These are phyloP conservation scores for Aureobasidium sp. DNA, from an alignment of 2,329 filamentous ascomycete genomes.

Conservation along the genomic window DNA sequence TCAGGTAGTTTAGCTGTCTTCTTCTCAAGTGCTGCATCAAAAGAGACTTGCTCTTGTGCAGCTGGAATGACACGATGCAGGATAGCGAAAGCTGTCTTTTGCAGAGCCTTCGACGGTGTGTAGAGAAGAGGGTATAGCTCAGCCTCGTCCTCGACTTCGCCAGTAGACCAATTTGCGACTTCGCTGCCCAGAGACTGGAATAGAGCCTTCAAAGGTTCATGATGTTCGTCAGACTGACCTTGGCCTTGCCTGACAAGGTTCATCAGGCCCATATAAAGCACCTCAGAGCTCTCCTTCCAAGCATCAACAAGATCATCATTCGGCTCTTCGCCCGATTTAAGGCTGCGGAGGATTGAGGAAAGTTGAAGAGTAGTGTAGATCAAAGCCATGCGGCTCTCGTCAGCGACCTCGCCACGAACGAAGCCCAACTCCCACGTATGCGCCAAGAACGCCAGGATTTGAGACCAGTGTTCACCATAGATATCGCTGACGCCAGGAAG, in stretches of 20 bases:
- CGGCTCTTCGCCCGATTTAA: conserved; percentile 52
- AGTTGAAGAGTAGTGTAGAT: conserved; percentile 69
- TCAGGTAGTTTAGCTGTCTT: conserved; percentile 67
- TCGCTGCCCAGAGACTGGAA: conserved; percentile 67
- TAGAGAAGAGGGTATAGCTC: conserved; percentile 71
- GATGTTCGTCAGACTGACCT: conserved; percentile 44
- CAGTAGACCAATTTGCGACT: conserved; percentile 55
- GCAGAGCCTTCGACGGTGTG: conserved; percentile 66
- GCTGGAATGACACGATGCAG: conserved; percentile 73
- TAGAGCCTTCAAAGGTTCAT: conserved; percentile 66
- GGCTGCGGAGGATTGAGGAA: conserved; percentile 52
- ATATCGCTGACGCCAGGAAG: conserved; percentile 71
- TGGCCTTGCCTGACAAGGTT: conserved; percentile 49
- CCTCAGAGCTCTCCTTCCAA: conserved; percentile 53
- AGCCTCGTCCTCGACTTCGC: conserved; percentile 55
- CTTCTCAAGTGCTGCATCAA: conserved; percentile 68
- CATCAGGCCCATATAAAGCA: conserved; percentile 53
- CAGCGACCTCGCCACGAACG: conserved; percentile 6
- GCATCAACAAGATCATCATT: conserved; percentile 84
- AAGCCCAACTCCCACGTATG: conserved; percentile 27
- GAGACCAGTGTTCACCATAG: conserved; percentile 82
- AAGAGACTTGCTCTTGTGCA: conserved; percentile 71
- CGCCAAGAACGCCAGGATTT: conserved; percentile 32
- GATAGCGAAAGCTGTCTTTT: conserved; percentile 72
- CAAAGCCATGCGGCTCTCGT: conserved; percentile 29